These are phyloP conservation scores for Leccinum olivaceopallidum DNA, from an alignment of 768 basidiomycete genomes.

Conservation along the genomic window DNA sequence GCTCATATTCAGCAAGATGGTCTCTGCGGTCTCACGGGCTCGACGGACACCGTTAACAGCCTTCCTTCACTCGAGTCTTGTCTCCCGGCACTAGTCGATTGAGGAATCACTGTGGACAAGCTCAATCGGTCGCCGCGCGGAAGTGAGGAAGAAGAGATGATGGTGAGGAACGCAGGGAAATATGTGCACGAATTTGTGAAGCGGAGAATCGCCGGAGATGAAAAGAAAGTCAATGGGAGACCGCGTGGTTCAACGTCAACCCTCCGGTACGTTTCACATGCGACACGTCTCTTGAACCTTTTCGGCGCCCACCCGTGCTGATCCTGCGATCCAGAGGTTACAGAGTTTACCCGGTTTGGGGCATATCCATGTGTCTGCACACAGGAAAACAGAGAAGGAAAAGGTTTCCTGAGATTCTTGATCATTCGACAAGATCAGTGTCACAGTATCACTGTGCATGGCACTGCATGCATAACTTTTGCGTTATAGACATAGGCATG, in stretches of 20 bases:
- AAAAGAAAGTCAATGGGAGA: too few species aligned
- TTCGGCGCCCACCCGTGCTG: not conserved
- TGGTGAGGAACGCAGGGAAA: constrained; percentile 50
- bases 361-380: constrained; percentile 84
- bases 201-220: constrained; percentile 30
- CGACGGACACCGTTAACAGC: constrained; percentile 50
- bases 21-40: constrained; percentile 80
- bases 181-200: constrained; percentile 66
- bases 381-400: constrained; percentile 42
- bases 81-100: constrained; percentile 65
- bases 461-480: too few species aligned
- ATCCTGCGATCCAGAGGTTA: constrained; percentile 50
- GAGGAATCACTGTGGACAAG: constrained; percentile 66
- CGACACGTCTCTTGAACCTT: not conserved
- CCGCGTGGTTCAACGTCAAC: too few species aligned
- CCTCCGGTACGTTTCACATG: too few species aligned
- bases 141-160: constrained; percentile 51
- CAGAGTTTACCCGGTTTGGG: constrained; percentile 81
- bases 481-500: too few species aligned
- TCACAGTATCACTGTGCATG: too few species aligned
- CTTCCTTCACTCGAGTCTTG: constrained; percentile 58
- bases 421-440: not conserved
- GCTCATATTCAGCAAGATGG: constrained; percentile 72
- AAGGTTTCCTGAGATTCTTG: constrained; percentile 17
- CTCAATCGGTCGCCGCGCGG: constrained; percentile 55